Evolutionary conservation across 2,329 filamentous ascomycete species (phyloP).

Genomic region (Aspergillus melleus): DNA sequence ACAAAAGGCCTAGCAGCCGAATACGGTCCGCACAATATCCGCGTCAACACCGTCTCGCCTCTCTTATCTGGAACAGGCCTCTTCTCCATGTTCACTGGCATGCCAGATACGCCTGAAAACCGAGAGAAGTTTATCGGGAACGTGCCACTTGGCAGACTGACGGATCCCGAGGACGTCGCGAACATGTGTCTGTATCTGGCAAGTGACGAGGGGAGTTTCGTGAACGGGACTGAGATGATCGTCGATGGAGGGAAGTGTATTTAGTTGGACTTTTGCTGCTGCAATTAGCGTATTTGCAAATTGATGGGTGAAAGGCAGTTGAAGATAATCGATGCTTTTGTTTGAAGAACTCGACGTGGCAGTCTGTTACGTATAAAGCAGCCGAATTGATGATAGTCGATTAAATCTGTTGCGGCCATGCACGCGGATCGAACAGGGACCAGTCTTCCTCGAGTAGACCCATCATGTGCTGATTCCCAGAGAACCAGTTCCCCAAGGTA

Average conservation of each 20-base stretch:
- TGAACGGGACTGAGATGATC: conserved; percentile 71
- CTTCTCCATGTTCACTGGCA: conserved; percentile 47
- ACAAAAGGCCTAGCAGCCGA: conserved; percentile 70
- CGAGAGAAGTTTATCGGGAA: conserved; percentile 45
- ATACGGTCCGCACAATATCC: conserved; percentile 69
- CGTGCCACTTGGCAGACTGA: conserved; percentile 45
- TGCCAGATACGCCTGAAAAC: conserved; percentile 48
- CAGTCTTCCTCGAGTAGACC: conserved; percentile 63
- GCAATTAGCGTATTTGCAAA: background rate
- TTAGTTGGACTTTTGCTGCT: conserved; percentile 11
- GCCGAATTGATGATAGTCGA: background rate
- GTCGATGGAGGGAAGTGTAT: conserved; percentile 58
- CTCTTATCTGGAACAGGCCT: conserved; percentile 67
- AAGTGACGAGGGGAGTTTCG: conserved; percentile 69
- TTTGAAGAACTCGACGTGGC: background rate
- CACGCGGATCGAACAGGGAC: conserved; percentile 27
- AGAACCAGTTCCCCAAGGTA: conserved; percentile 64
- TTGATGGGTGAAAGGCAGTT: background rate
- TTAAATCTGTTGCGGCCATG: background rate
- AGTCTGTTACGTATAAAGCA: background rate
- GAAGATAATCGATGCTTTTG: background rate
- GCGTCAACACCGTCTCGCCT: conserved; percentile 71
- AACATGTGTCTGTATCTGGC: conserved; percentile 70
- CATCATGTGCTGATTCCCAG: conserved; percentile 65
- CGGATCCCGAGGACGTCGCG: conserved; percentile 62